A percentile compares a stretch with the other conserved stretches of the same genome.
Conservation (phyloP, 129 eudicot species). For the Dittrichia graveolens region DNA sequence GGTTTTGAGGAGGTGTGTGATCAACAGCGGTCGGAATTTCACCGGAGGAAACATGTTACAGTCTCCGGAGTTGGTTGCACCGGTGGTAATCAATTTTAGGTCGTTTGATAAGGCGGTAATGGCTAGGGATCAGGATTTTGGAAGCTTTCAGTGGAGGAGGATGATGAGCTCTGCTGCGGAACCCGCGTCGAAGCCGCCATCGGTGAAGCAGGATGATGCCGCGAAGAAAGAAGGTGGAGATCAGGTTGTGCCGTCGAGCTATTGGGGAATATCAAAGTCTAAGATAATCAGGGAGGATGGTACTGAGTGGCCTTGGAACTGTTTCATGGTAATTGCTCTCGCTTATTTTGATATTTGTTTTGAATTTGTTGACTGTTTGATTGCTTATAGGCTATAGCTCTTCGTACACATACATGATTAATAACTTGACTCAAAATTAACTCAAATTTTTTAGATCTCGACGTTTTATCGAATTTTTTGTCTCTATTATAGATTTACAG, state of each 20-base stretch:
- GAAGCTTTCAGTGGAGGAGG: constrained; percentile 49
- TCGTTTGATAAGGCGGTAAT: constrained; percentile 36
- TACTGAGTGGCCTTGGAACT: constrained; percentile 96
- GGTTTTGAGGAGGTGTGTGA: constrained; percentile 40
- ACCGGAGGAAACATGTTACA: constrained; percentile 23
- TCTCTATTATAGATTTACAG: background rate
- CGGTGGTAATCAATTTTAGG: constrained; percentile 6
- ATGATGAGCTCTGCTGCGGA: constrained; percentile 54
- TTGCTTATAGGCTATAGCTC: background rate
- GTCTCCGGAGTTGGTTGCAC: constrained; percentile 28
- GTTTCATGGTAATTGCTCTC: constrained; percentile 70
- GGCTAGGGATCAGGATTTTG: constrained; percentile 32
- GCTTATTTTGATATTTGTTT: constrained; percentile 3
- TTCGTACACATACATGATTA: background rate
- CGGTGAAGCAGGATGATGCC: constrained; percentile 34
- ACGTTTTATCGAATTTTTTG: background rate
- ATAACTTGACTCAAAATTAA: background rate
- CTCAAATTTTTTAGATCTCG: constrained; percentile 20
- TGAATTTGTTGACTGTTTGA: background rate
- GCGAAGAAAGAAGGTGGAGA: constrained; percentile 38
- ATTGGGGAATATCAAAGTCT: constrained; percentile 75
- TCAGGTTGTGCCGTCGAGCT: constrained; percentile 48
- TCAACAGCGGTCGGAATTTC: constrained; percentile 34
- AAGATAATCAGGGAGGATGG: constrained; percentile 72
- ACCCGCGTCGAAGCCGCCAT: constrained; percentile 34